These are phyloP conservation scores for Chimonanthus praecox DNA, from an alignment of 164 flowering plant species.

Conservation along the genomic window DNA sequence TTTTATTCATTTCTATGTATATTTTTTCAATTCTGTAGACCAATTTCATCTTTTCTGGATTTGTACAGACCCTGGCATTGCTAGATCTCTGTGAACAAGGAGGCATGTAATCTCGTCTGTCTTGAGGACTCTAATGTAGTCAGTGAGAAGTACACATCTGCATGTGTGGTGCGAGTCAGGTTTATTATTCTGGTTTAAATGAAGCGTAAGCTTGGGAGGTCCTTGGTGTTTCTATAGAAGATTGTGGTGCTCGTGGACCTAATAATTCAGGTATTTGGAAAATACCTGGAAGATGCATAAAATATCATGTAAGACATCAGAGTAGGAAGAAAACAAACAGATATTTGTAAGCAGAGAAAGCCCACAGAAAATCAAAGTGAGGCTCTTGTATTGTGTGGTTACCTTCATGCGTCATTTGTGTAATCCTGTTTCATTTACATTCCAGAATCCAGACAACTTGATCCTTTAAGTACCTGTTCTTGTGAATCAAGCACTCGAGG, in stretches of 20 bases:
- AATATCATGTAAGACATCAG: background rate
- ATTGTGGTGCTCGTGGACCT: background rate
- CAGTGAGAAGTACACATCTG: background rate
- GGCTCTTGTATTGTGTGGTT: too few species aligned
- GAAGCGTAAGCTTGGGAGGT: slow-evolving; percentile 17
- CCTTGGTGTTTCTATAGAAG: slow-evolving; percentile 1
- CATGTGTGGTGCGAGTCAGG: background rate
- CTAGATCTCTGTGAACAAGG: slow-evolving; percentile 14
- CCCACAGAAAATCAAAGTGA: background rate
- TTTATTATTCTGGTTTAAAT: background rate
- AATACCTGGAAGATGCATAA: slow-evolving; percentile 1
- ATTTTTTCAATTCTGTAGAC: background rate
- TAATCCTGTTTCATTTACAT: too few species aligned
- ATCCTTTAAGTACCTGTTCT: too few species aligned
- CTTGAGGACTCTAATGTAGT: background rate
- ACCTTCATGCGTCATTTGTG: too few species aligned
- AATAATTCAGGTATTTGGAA: background rate
- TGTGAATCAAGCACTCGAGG: too few species aligned
- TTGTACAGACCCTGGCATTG: slow-evolving; percentile 13
- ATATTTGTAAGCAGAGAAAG: background rate
- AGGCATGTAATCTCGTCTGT: background rate
- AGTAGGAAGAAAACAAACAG: background rate
- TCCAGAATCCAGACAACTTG: too few species aligned
- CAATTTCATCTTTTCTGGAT: background rate
- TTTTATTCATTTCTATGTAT: background rate